These are phyloP conservation scores for Arthrinium puccinioides DNA, from an alignment of 2,329 filamentous ascomycete species.

Conservation along the genomic window DNA sequence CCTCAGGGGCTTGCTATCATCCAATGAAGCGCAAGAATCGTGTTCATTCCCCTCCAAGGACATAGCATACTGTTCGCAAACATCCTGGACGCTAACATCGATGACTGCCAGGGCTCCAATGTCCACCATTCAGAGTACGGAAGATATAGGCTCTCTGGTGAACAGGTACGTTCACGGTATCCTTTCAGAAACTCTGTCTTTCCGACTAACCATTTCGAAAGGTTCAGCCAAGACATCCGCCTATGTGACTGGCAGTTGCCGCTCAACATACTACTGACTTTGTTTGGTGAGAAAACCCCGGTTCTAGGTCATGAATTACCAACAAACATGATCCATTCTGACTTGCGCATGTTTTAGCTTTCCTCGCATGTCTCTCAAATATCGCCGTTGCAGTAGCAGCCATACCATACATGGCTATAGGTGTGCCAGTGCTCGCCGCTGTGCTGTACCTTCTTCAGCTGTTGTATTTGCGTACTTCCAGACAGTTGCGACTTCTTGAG, in stretches of 20 bases:
- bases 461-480: neutral
- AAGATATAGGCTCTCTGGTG: neutral
- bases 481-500: neutral
- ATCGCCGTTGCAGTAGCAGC: slow-evolving; percentile 3
- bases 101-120: neutral
- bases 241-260: slow-evolving; percentile 1
- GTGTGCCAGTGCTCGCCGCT: neutral
- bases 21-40: slow-evolving; percentile 1
- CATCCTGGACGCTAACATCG: neutral
- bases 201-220: neutral
- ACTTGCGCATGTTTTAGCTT: too few relatives aligned
- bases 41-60: neutral
- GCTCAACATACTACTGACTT: neutral
- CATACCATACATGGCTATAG: slow-evolving; percentile 1
- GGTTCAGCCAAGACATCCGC: slow-evolving; percentile 1
- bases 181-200: neutral
- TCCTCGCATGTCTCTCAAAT: slow-evolving; percentile 1
- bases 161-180: neutral
- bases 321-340: too few relatives aligned
- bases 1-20: neutral
- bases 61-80: slow-evolving; percentile 2
- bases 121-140: neutral
- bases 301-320: neutral
- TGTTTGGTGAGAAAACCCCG: neutral
- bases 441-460: neutral